phyloP scores from a whole-genome alignment of 257 asterid species.

The Solanum paucissectum region DNA sequence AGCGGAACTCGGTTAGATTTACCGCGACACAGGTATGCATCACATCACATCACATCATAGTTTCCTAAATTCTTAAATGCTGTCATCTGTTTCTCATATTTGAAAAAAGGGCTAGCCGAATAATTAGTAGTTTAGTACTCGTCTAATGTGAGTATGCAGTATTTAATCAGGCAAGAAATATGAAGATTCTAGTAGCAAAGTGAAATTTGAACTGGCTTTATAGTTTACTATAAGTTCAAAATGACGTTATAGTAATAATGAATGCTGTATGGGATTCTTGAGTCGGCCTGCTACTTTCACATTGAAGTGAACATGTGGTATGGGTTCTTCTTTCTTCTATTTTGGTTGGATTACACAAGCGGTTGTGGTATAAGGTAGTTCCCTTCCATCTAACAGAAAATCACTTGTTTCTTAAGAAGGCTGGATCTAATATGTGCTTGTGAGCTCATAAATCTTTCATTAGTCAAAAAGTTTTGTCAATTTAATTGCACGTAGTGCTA shows the following conservation, averaged over 20 bases:
- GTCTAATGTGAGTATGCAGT: neutral
- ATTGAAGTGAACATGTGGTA: neutral
- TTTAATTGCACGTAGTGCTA: neutral
- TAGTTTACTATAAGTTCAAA: neutral
- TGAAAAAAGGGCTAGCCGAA: neutral
- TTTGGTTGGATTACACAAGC: neutral
- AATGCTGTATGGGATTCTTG: neutral
- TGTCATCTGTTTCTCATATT: neutral
- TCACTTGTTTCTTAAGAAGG: neutral
- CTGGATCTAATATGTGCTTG: neutral
- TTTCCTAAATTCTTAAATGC: neutral
- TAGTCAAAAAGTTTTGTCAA: neutral
- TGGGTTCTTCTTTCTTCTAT: neutral
- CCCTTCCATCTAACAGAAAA: neutral
- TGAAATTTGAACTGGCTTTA: neutral
- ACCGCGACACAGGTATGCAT: slow-evolving; percentile 84
- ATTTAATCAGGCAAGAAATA: neutral
- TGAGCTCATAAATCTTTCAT: neutral
- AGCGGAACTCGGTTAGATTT: slow-evolving; percentile 84
- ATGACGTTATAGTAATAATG: neutral
- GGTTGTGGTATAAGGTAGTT: neutral
- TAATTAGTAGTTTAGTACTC: neutral
- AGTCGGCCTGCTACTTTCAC: neutral
- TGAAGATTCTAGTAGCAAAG: neutral
- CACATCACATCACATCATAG: neutral